Evolutionary conservation across 257 asterid genomes (phyloP).

Genomic region (Penstemon newberryi): DNA sequence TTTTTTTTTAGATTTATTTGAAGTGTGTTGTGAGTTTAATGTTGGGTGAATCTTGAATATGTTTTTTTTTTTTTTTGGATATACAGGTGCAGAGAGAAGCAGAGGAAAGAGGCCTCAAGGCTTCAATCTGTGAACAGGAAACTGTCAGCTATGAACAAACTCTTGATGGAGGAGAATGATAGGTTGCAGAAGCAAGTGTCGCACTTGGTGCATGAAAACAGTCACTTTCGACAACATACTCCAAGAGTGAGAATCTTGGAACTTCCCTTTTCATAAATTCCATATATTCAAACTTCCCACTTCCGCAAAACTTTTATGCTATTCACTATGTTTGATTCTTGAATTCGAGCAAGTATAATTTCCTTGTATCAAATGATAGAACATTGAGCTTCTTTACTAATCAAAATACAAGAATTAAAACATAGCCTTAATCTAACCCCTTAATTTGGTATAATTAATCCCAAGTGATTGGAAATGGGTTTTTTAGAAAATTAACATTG

Average conservation of each 20-base stretch:
- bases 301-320: neutral
- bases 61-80: slow-evolving; percentile 12
- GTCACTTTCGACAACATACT: slow-evolving; percentile 72
- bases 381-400: too few species aligned
- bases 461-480: slow-evolving; percentile 7
- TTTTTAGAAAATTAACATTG: slow-evolving; percentile 16
- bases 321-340: too few species aligned
- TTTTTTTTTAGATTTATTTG: neutral
- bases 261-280: neutral
- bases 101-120: slow-evolving; percentile 83
- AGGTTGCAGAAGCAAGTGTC: slow-evolving; percentile 90
- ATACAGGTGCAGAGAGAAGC: slow-evolving; percentile 88
- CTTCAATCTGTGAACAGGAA: slow-evolving; percentile 83
- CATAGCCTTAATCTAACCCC: neutral
- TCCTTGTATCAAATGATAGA: too few species aligned
- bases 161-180: slow-evolving; percentile 90
- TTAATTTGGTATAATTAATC: slow-evolving; percentile 23
- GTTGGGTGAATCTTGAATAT: slow-evolving; percentile 8
- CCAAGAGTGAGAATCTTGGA: slow-evolving; percentile 48
- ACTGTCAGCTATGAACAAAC: slow-evolving; percentile 91
- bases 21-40: slow-evolving; percentile 3
- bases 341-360: too few species aligned
- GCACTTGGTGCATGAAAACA: slow-evolving; percentile 76
- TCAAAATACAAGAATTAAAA: too few species aligned
- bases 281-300: slow-evolving; percentile 1